Base-by-base conservation (phyloP, 2,329 filamentous ascomycete genomes). In the Raffaelea albimanens region DNA sequence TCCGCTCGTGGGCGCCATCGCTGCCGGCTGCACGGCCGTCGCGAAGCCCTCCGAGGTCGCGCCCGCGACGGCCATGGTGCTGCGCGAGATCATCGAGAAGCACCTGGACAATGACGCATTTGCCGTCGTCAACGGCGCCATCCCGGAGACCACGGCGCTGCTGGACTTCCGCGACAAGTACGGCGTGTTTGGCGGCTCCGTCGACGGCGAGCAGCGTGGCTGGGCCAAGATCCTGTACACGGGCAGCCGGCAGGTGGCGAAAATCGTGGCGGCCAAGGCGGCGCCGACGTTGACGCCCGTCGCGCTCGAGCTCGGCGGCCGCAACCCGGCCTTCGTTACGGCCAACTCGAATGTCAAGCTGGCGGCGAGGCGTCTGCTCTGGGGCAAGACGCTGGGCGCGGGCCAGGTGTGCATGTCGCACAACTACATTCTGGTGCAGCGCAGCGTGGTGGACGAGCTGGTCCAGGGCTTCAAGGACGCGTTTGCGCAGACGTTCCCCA, bases 201-300 rank as follows among this genome's bases (percentile, higher is more conserved):
- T 44, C 31, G 48, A 50, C 22, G 48, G 43, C 41, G 50, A 50
- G 19, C 45, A 53, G 40, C 49, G 38, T 39, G 91, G 91, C 65
- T 98, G 90, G 84, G 90, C 94, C 69, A 97, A 96, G 76, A 94
- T 98, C 59, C 90, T 93, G 72, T 98, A 95, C 70, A 98, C 93
- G 1, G 93, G 93, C 47, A 83, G 81, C 58, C 75, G 76, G 45
- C 69, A 63, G 23, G 88, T 96, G 18, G 93, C 87, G 59, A 88
- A 83, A 61, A 90, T 97, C 59, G 82, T 97, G 46, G 79, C 87
- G 43, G 83, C 90, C 64, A 95, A 94, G 63, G 93, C 91, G 0
- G 91, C 93, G 51, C 80, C 88, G 61, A 83, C 87, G 34, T 74
- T 95, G 52, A 97, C 93, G 0, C 93, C 93, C 0, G 82, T 95